Percentiles rank a stretch among this genome's conserved stretches.
Evolutionary conservation across 2,329 filamentous ascomycete species (phyloP).

Genomic region (Aureobasidium musti): DNA sequence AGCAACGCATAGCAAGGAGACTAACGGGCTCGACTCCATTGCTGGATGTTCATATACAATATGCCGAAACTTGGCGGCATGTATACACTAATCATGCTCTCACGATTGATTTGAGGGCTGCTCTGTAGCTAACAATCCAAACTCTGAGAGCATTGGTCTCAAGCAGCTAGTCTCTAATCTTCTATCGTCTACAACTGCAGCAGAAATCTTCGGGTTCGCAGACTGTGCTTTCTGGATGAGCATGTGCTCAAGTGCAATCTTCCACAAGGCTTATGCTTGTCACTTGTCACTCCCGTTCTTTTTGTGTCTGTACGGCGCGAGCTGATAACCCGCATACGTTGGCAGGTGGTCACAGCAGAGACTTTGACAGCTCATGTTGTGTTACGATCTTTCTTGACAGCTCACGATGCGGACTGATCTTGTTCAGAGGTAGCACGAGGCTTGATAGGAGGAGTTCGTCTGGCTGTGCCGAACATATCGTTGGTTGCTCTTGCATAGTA

Average conservation of each 20-base stretch:
- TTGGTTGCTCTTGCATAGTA: constrained; percentile 18
- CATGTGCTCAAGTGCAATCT: neutral
- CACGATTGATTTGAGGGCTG: neutral
- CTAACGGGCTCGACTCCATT: neutral
- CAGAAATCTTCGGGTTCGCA: neutral
- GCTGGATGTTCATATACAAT: neutral
- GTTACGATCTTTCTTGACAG: neutral
- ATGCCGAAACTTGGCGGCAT: constrained; percentile 7
- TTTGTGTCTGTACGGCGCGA: neutral
- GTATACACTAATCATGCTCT: neutral
- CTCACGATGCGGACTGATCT: constrained; percentile 8
- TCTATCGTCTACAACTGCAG: neutral
- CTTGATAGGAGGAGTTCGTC: neutral
- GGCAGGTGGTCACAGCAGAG: neutral
- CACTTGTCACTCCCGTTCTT: neutral
- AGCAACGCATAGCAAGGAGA: constrained; percentile 3
- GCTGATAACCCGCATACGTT: neutral
- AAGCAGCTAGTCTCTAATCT: no score
- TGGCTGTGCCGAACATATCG: constrained; percentile 13
- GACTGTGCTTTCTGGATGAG: neutral
- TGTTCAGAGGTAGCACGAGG: neutral
- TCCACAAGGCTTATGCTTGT: neutral
- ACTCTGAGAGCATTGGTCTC: neutral
- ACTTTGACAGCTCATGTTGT: neutral
- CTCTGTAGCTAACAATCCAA: neutral